phyloP scores from a whole-genome alignment of 805 yeast genomes.

The Yamadazyma philogaea region DNA sequence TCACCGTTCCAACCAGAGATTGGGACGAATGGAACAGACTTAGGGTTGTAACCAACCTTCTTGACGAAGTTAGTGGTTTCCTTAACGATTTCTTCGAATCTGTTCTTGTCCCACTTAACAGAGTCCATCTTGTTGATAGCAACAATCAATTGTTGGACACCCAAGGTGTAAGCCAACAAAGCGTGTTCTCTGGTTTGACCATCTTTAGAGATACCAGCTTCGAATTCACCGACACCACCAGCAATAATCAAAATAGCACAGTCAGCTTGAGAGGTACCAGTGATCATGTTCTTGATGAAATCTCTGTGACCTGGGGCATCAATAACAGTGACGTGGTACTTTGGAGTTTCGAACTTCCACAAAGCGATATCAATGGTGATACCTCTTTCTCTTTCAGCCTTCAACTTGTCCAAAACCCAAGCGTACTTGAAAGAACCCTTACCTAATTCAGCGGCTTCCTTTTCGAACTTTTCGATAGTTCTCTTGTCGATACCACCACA shows the following conservation, averaged over 20 bases:
- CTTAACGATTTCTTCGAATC: constrained; percentile 75
- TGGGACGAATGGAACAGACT: constrained; percentile 84
- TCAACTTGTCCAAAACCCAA: constrained; percentile 93
- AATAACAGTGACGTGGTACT: constrained; percentile 84
- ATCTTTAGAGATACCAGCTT: constrained; percentile 91
- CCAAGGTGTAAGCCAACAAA: constrained; percentile 82
- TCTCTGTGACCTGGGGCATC: constrained; percentile 97
- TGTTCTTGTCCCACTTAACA: constrained; percentile 79
- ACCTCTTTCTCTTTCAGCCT: constrained; percentile 97
- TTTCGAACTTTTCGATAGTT: constrained; percentile 96
- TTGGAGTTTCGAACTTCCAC: constrained; percentile 91
- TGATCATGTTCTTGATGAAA: constrained; percentile 94
- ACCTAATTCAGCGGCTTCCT: constrained; percentile 97
- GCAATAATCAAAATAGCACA: constrained; percentile 84
- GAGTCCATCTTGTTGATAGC: constrained; percentile 96
- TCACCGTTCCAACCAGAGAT: constrained; percentile 92
- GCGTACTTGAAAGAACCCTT: constrained; percentile 98
- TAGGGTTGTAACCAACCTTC: constrained; percentile 83
- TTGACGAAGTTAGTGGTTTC: constrained; percentile 77
- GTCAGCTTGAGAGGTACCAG: constrained; percentile 94
- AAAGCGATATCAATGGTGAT: constrained; percentile 92
- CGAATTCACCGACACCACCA: constrained; percentile 92
- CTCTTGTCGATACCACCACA: constrained; percentile 99
- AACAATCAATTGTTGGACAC: constrained; percentile 83
- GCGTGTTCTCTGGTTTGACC: constrained; percentile 97